phyloP scores from a whole-genome alignment of 129 eudicot genomes.

The Rutidosis leptorrhynchoides region DNA sequence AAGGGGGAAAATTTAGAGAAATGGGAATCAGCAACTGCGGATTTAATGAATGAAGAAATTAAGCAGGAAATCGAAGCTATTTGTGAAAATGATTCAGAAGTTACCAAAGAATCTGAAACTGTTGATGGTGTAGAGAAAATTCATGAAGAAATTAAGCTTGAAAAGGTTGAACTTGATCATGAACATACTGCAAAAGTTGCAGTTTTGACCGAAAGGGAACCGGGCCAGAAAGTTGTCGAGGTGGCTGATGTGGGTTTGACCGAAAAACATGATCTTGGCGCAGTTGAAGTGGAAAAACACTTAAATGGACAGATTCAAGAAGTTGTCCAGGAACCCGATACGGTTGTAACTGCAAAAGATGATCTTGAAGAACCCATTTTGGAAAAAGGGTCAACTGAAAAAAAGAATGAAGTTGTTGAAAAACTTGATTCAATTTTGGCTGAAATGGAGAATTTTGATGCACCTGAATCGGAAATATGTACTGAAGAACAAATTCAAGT shows the following conservation, averaged over 20 bases:
- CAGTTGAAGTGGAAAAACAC: slow-evolving; percentile 6
- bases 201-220: slow-evolving; percentile 19
- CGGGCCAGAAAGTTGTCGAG: not conserved
- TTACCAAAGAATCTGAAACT: slow-evolving; percentile 14
- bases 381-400: slow-evolving; percentile 14
- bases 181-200: slow-evolving; percentile 16
- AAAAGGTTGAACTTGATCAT: slow-evolving; percentile 11
- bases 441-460: slow-evolving; percentile 20
- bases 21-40: slow-evolving; percentile 18
- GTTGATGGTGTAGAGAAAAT: not conserved
- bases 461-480: slow-evolving; percentile 3
- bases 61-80: not conserved
- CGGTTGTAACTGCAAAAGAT: slow-evolving; percentile 11
- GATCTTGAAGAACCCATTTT: slow-evolving; percentile 23
- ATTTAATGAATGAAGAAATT: slow-evolving; percentile 12
- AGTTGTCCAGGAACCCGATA: slow-evolving; percentile 17
- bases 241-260: slow-evolving; percentile 2
- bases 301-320: slow-evolving; percentile 21
- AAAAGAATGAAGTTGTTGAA: slow-evolving; percentile 16
- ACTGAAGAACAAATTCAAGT: slow-evolving; percentile 5
- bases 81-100: slow-evolving; percentile 11
- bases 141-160: slow-evolving; percentile 10
- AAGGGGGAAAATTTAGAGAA: slow-evolving; percentile 12
- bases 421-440: slow-evolving; percentile 19
- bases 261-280: slow-evolving; percentile 12